A percentile compares a stretch with the other conserved stretches of the same genome.
Conservation (phyloP, 768 basidiomycete species). For the Agrocybe chaxingu region DNA sequence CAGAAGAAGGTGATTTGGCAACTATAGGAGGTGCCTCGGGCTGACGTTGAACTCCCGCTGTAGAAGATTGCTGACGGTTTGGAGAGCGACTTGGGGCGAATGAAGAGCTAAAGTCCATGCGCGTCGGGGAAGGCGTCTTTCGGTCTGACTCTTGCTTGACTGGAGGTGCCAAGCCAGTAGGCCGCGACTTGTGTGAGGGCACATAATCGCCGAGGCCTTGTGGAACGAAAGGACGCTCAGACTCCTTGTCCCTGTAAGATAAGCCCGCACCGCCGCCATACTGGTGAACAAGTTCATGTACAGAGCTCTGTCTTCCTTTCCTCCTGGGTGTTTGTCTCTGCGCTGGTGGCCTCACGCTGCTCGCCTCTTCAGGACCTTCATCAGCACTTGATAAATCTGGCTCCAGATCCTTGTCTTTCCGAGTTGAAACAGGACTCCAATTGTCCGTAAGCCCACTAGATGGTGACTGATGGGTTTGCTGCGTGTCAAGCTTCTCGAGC, state of each 20-base stretch:
- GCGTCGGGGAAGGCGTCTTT: constrained; percentile 19
- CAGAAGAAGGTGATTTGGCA: constrained; percentile 17
- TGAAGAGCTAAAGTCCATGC: constrained; percentile 3
- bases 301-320: constrained; percentile 72
- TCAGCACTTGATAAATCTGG: constrained; percentile 52
- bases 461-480: constrained; percentile 7
- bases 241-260: constrained; percentile 37
- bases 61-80: constrained; percentile 7
- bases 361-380: constrained; percentile 52
- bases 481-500: constrained; percentile 24
- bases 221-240: not conserved
- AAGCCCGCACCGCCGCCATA: constrained; percentile 58
- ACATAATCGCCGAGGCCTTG: constrained; percentile 14
- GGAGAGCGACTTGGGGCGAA: constrained; percentile 4
- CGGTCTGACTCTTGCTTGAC: constrained; percentile 2
- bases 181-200: constrained; percentile 9
- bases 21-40: constrained; percentile 8
- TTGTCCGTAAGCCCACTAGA: constrained; percentile 36
- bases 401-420: constrained; percentile 23
- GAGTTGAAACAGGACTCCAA: constrained; percentile 40
- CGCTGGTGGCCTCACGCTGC: constrained; percentile 22
- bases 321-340: constrained; percentile 28
- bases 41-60: constrained; percentile 14
- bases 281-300: constrained; percentile 78
- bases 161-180: constrained; percentile 4